phyloP scores from a whole-genome alignment of 345 rosid species.

The Lagerstroemia speciosa region DNA sequence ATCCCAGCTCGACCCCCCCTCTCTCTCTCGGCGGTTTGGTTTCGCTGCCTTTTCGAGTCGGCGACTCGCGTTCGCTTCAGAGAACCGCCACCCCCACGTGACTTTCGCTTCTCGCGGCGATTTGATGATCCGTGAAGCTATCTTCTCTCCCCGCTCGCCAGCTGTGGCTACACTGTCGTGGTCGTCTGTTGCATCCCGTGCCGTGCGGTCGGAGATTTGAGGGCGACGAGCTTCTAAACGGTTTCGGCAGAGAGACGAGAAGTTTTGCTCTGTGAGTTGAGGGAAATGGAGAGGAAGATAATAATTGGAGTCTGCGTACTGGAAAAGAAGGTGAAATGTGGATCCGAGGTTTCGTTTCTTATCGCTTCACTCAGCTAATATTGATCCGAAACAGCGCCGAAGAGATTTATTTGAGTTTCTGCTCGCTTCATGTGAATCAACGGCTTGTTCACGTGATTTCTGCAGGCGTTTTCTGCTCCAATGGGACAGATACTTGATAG shows the following conservation, averaged over 20 bases:
- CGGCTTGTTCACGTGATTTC: background rate
- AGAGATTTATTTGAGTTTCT: background rate
- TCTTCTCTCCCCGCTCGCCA: constrained; percentile 1
- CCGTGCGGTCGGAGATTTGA: background rate
- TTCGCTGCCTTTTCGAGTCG: background rate
- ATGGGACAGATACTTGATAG: constrained; percentile 82
- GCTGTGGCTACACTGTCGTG: background rate
- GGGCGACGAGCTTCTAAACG: background rate
- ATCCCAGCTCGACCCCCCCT: background rate
- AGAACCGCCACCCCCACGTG: constrained; percentile 3
- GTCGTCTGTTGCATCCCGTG: background rate
- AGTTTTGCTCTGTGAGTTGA: background rate
- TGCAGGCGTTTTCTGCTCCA: constrained; percentile 76
- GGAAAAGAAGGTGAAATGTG: constrained; percentile 66
- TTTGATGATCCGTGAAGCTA: constrained; percentile 5
- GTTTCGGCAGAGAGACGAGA: background rate
- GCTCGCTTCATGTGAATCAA: background rate
- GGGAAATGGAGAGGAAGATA: constrained; percentile 33
- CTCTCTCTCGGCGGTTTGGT: background rate
- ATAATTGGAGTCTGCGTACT: constrained; percentile 46
- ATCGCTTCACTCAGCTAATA: constrained; percentile 1
- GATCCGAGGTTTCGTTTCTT: constrained; percentile 34
- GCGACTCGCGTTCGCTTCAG: background rate
- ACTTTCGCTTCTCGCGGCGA: constrained; percentile 2
- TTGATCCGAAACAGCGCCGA: background rate